A percentile compares a stretch with the other conserved stretches of the same genome.
Conservation (phyloP, 2,329 filamentous ascomycete species). For the Magnaporthales sp. region DNA sequence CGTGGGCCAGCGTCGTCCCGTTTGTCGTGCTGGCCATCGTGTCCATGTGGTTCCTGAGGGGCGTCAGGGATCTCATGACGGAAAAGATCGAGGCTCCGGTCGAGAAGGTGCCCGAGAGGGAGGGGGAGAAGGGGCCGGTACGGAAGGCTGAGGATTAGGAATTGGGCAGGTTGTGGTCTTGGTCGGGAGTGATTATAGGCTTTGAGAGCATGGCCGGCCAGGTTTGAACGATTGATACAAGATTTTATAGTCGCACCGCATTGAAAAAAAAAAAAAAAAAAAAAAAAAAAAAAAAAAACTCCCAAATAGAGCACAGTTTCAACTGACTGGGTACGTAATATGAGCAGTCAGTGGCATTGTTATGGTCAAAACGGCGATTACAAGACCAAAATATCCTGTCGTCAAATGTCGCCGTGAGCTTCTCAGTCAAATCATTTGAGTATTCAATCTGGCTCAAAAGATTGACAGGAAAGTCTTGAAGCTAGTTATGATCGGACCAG, state of each 20-base stretch:
- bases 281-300: no score
- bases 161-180: no score
- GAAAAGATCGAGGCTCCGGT: slow-evolving; percentile 44
- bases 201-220: no score
- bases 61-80: slow-evolving; percentile 42
- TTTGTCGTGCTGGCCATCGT: slow-evolving; percentile 40
- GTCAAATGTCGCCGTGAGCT: not conserved
- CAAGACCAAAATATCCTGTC: no score
- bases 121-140: slow-evolving; percentile 5
- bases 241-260: no score
- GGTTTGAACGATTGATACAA: no score
- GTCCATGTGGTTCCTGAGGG: slow-evolving; percentile 32
- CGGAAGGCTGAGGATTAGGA: not conserved
- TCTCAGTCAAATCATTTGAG: not conserved
- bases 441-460: not conserved
- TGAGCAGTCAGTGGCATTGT: no score
- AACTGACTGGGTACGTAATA: no score
- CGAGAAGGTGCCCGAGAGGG: slow-evolving; percentile 29
- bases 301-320: no score
- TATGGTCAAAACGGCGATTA: no score
- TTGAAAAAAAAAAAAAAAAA: no score
- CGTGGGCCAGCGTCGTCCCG: slow-evolving; percentile 40
- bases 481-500: not conserved
- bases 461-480: not conserved
- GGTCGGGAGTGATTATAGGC: no score